Evolutionary conservation across 495 filamentous ascomycete genomes (phyloP).

Genomic region (Hypomontagnella monticulosa): DNA sequence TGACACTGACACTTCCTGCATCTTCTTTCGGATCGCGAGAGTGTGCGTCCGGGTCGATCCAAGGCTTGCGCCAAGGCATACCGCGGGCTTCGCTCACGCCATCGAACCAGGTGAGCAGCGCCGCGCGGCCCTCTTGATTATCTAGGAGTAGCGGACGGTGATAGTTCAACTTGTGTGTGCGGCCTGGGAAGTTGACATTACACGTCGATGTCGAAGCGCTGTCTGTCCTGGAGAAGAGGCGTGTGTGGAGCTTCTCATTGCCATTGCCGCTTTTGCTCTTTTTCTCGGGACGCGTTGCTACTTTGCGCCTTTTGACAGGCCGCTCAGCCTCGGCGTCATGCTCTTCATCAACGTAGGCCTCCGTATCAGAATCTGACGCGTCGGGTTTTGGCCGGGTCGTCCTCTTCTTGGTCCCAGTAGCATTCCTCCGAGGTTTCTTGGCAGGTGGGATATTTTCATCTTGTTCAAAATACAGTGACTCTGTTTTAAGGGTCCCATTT

Average conservation of each 20-base stretch:
- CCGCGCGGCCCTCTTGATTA: slow-evolving; percentile 27
- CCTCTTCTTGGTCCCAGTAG: slow-evolving; percentile 19
- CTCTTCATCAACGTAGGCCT: slow-evolving; percentile 3
- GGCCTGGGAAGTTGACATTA: slow-evolving; percentile 5
- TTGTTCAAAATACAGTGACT: slow-evolving; percentile 1
- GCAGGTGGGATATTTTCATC: background rate
- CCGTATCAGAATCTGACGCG: slow-evolving; percentile 2
- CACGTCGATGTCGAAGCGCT: background rate
- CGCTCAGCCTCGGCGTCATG: background rate
- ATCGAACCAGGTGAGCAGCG: slow-evolving; percentile 56
- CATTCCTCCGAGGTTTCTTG: background rate
- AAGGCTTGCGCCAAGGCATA: slow-evolving; percentile 62
- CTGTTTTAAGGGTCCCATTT: background rate
- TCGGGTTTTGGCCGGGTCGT: background rate
- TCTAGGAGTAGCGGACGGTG: slow-evolving; percentile 55
- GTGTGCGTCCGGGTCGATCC: slow-evolving; percentile 51
- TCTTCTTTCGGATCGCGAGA: background rate
- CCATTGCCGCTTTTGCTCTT: slow-evolving; percentile 15
- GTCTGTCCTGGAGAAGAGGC: slow-evolving; percentile 12
- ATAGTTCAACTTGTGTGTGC: slow-evolving; percentile 43
- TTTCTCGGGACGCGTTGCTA: slow-evolving; percentile 1
- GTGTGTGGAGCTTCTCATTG: slow-evolving; percentile 12
- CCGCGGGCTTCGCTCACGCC: slow-evolving; percentile 44
- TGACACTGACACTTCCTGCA: slow-evolving; percentile 23
- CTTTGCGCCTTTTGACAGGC: slow-evolving; percentile 28